Conservation (phyloP, 805 yeast species). For the Dipodascus albidus region DNA sequence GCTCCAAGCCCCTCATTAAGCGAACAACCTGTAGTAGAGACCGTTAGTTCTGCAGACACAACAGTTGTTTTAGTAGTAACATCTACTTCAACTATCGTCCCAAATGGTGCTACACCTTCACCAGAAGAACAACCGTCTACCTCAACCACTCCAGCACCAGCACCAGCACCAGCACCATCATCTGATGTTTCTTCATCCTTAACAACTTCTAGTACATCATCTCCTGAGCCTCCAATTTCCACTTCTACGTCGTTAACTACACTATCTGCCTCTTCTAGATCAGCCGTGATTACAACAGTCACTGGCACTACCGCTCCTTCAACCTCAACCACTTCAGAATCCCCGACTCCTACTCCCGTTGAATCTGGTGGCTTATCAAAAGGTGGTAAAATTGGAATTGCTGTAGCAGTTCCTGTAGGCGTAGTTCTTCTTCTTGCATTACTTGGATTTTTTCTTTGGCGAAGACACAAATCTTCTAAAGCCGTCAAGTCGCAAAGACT, state of each 20-base stretch:
- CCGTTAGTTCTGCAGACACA: slow-evolving; percentile 1
- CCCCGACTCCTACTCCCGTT: neutral
- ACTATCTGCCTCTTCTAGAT: neutral
- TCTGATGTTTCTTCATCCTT: neutral
- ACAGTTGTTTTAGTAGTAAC: neutral
- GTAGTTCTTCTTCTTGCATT: neutral
- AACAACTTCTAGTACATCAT: neutral
- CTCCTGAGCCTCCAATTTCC: neutral
- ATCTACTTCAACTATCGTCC: neutral
- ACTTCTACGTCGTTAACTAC: neutral
- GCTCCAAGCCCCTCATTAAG: neutral
- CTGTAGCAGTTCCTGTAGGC: slow-evolving; percentile 3
- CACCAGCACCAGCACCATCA: neutral
- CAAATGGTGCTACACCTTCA: neutral
- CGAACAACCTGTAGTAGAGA: neutral
- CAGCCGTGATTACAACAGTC: neutral
- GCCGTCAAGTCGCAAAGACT: neutral
- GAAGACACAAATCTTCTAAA: neutral
- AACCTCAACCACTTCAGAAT: neutral
- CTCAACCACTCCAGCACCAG: neutral
- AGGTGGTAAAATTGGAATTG: slow-evolving; percentile 1
- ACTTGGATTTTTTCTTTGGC: neutral
- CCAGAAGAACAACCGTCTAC: neutral
- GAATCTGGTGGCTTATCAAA: neutral
- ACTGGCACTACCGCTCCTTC: neutral